phyloP scores from a whole-genome alignment of 202 grass and related monocot genomes.

The Cymbopogon flexuosus region DNA sequence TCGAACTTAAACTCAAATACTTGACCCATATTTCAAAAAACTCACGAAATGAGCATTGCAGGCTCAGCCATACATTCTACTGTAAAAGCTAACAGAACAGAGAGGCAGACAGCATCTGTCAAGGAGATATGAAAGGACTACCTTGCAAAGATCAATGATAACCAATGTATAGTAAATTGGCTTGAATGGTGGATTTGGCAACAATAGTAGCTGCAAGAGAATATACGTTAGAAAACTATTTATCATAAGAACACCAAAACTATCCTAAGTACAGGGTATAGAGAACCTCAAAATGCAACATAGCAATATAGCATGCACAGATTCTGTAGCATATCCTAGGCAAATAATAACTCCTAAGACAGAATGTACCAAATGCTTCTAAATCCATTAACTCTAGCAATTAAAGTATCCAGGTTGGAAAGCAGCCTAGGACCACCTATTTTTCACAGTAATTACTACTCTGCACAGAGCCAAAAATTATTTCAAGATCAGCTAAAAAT shows the following conservation, averaged over 20 bases:
- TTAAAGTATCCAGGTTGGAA: background rate
- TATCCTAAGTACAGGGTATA: background rate
- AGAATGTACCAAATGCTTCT: background rate
- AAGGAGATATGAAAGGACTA: constrained; percentile 34
- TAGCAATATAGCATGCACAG: background rate
- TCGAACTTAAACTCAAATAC: background rate
- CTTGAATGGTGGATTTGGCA: constrained; percentile 92
- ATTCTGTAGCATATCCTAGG: constrained; percentile 8
- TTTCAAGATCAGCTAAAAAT: constrained; percentile 7
- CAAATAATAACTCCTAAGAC: background rate
- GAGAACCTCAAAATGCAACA: background rate
- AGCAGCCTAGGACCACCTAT: background rate
- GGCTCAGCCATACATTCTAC: background rate
- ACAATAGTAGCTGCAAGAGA: constrained; percentile 74
- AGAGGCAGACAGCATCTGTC: background rate
- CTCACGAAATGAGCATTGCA: background rate
- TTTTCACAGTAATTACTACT: background rate
- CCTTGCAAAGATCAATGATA: constrained; percentile 99
- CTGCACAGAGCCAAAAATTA: constrained; percentile 7
- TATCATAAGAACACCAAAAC: constrained; percentile 18
- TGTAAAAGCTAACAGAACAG: background rate
- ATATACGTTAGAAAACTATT: constrained; percentile 21
- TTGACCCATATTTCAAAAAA: background rate
- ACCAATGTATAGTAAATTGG: constrained; percentile 96
- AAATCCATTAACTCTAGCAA: background rate